Conservation (phyloP, 2,329 filamentous ascomycete genomes). For the Lachnum nothofagi region DNA sequence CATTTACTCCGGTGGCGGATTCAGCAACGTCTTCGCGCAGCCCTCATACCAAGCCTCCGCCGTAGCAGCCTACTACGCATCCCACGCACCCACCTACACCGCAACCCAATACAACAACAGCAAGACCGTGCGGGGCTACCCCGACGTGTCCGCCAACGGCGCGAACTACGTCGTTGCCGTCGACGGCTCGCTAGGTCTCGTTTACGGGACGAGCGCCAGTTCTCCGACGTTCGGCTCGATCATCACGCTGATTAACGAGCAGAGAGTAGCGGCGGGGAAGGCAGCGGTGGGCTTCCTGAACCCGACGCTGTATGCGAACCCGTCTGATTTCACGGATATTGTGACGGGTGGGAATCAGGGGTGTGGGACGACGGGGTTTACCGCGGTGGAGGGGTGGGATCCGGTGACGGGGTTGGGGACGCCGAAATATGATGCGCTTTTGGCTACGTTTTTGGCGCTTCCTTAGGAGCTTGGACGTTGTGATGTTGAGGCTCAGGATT, state of each 20-base stretch:
- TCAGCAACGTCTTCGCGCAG: constrained; percentile 50
- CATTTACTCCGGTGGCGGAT: constrained; percentile 71
- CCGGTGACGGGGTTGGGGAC: constrained; percentile 34
- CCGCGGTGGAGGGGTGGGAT: constrained; percentile 32
- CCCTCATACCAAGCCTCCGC: constrained; percentile 42
- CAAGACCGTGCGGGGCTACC: constrained; percentile 41
- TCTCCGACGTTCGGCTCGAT: constrained; percentile 39
- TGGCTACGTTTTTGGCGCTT: no score
- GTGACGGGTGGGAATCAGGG: constrained; percentile 31
- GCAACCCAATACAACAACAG: constrained; percentile 44
- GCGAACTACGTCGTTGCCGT: constrained; percentile 42
- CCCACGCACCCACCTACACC: constrained; percentile 27
- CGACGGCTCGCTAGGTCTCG: constrained; percentile 39
- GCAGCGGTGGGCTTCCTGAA: constrained; percentile 37
- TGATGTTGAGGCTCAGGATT: no score
- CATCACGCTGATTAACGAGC: constrained; percentile 40
- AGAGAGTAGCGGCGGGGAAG: constrained; percentile 33
- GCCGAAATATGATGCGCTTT: constrained; percentile 1
- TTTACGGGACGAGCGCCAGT: constrained; percentile 46
- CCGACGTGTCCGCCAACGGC: constrained; percentile 44
- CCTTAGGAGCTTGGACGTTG: no score
- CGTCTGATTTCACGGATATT: constrained; percentile 31
- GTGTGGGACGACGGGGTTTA: constrained; percentile 33
- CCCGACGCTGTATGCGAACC: constrained; percentile 30
- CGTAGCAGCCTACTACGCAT: constrained; percentile 25